Conservation (phyloP, 2,329 filamentous ascomycete species). For the Delphinella strobiligena region DNA sequence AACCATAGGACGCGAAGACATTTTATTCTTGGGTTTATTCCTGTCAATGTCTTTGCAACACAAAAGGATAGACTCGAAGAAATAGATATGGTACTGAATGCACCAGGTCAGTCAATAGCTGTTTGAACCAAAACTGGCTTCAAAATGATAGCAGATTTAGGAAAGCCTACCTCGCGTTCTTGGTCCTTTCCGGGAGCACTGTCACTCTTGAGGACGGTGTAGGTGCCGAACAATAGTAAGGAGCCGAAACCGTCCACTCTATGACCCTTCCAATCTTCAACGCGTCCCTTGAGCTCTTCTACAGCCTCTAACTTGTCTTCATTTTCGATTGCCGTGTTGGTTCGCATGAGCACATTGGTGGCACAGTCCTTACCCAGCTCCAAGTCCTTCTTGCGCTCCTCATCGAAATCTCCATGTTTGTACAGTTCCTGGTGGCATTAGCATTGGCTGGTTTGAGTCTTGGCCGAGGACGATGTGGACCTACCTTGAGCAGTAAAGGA, state of each 20-base stretch:
- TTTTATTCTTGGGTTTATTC: constrained; percentile 62
- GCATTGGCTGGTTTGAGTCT: too few species aligned
- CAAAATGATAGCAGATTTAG: too few species aligned
- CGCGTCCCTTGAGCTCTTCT: constrained; percentile 65
- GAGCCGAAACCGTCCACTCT: constrained; percentile 84
- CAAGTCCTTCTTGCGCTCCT: constrained; percentile 59
- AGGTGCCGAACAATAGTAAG: constrained; percentile 75
- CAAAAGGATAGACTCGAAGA: constrained; percentile 88
- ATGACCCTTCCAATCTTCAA: constrained; percentile 96
- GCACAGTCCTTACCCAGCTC: constrained; percentile 67
- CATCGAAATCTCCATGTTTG: constrained; percentile 68
- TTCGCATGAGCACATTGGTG: constrained; percentile 67
- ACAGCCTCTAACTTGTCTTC: constrained; percentile 76
- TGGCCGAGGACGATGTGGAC: too few species aligned
- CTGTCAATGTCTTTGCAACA: constrained; percentile 93
- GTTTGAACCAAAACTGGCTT: too few species aligned
- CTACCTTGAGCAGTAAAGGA: constrained; percentile 74
- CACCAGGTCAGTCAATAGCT: constrained; percentile 5
- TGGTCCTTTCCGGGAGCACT: constrained; percentile 62
- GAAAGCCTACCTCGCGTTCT: constrained; percentile 67
- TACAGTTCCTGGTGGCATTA: constrained; percentile 64
- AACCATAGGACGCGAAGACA: constrained; percentile 58
- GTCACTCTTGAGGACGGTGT: constrained; percentile 67
- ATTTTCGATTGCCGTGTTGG: constrained; percentile 82
- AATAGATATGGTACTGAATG: constrained; percentile 89